These are phyloP conservation scores for Evansstolkia leycettana DNA, from an alignment of 495 filamentous ascomycete genomes.

Conservation along the genomic window DNA sequence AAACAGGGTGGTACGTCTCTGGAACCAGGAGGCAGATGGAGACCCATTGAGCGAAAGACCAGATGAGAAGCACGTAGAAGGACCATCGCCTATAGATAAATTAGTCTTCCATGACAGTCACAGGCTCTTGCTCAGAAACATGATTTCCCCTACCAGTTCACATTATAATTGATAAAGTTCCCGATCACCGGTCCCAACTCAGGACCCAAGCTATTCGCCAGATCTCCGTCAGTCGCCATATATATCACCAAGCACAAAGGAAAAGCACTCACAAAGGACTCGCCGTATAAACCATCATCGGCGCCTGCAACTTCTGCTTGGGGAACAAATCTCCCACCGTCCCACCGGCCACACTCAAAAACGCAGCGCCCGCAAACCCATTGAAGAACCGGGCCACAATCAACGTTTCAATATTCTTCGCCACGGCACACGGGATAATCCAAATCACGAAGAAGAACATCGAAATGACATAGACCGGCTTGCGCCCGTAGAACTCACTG, in stretches of 20 bases:
- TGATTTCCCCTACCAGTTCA: slow-evolving; percentile 41
- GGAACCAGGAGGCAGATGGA: slow-evolving; percentile 65
- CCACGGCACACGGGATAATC: slow-evolving; percentile 80
- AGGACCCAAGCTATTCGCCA: slow-evolving; percentile 40
- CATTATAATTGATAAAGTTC: slow-evolving; percentile 66
- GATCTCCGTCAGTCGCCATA: slow-evolving; percentile 14
- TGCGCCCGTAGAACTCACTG: slow-evolving; percentile 62
- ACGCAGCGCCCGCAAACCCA: slow-evolving; percentile 75
- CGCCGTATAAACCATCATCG: slow-evolving; percentile 67
- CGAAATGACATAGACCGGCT: slow-evolving; percentile 70
- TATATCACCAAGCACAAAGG: slow-evolving; percentile 39
- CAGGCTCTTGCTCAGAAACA: no score
- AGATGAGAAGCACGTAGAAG: slow-evolving; percentile 79
- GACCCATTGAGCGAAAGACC: slow-evolving; percentile 50
- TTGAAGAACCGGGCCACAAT: slow-evolving; percentile 73
- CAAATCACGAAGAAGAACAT: slow-evolving; percentile 73
- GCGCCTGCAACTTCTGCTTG: slow-evolving; percentile 56
- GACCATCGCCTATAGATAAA: slow-evolving; percentile 61
- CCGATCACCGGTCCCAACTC: slow-evolving; percentile 47
- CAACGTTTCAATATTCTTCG: slow-evolving; percentile 73
- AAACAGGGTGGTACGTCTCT: slow-evolving; percentile 78
- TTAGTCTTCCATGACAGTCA: no score
- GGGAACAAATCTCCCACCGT: slow-evolving; percentile 85
- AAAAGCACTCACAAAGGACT: slow-evolving; percentile 25
- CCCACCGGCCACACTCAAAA: slow-evolving; percentile 80